Conservation (phyloP, 176 grass and related monocot genomes). For the Themeda triandra region DNA sequence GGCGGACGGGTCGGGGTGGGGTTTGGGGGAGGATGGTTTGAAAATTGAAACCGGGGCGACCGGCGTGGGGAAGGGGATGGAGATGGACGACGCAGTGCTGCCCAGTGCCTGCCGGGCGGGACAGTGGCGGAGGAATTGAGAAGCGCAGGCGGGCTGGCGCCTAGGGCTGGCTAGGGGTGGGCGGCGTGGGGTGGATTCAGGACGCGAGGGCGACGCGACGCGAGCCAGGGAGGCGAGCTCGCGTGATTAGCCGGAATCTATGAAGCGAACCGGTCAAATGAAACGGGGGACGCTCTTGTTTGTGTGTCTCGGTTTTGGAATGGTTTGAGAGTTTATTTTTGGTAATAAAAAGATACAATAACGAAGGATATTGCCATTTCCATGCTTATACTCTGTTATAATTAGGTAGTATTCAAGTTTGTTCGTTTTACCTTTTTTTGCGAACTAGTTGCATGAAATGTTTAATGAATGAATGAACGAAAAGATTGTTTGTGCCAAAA, state of each 20-base stretch:
- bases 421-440: neutral
- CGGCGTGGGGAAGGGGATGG: slow-evolving; percentile 10
- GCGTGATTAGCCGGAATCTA: neutral
- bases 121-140: neutral
- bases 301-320: neutral
- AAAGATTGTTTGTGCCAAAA: neutral
- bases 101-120: neutral
- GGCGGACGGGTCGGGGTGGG: neutral
- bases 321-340: neutral
- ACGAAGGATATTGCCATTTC: neutral
- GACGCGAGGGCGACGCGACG: too few species aligned
- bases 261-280: neutral
- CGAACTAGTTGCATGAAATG: neutral
- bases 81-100: neutral
- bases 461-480: neutral
- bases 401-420: neutral
- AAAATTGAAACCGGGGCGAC: slow-evolving; percentile 36
- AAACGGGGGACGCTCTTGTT: neutral
- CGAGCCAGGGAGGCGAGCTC: neutral
- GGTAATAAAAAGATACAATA: neutral
- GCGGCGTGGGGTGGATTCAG: neutral
- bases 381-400: neutral
- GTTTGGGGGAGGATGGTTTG: slow-evolving; percentile 36
- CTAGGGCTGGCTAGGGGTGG: neutral
- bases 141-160: neutral